Base-by-base conservation (phyloP, 371 early-diverging fungal genomes). In the Haplosporangium sp. region DNA sequence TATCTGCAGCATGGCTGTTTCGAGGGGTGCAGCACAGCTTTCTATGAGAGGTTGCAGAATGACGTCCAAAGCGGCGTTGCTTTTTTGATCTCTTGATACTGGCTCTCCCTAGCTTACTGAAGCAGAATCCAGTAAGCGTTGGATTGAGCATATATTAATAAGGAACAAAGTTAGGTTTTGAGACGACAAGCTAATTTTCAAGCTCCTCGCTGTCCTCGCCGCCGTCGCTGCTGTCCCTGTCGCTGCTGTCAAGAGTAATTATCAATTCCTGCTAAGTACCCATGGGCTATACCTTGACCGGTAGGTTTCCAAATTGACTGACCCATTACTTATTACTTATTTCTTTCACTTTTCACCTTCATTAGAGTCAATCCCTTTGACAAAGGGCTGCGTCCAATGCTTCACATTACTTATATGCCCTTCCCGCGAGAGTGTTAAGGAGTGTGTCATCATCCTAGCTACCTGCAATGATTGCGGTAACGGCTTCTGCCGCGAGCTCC, bases 321-420 rank as follows among this genome's bases (percentile, higher is more conserved):
- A 29, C 29, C 29, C 29, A n/a, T n/a, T n/a, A n/a, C n/a, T n/a
- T 4, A 4, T 29, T 29, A 29, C 29, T 29, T 29, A 29, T 29
- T 29, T 4, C 29, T 29, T 29, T 1, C 29, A 2, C 29, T 29
- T 29, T 29, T 4, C 29, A 29, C 29, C 29, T 29, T 29, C 4
- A 29, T 29, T 29, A 29, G 29, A 29, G 29, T 29, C 29, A 4
- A 4, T 29, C 29, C 29, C 29, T 45, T 45, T 9, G 51, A 20
- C 51, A 2, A 21, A 53, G 29, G 9, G 9, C 18, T 68, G 69
- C 51, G 38, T 68, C 54, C 29, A 64, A 29, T 63, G 71, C 47
- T 59, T 65, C 42, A 52, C 65, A 23, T 52, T 60, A 46, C 72
- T 66, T 13, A 60, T 42, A 12, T 63, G 57, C 45, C 18, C 18